Percentiles rank a stretch among this genome's conserved stretches.
These are phyloP conservation scores for Amylostereum chailletii DNA, from an alignment of 1,284 basidiomycete species.

Conservation along the genomic window DNA sequence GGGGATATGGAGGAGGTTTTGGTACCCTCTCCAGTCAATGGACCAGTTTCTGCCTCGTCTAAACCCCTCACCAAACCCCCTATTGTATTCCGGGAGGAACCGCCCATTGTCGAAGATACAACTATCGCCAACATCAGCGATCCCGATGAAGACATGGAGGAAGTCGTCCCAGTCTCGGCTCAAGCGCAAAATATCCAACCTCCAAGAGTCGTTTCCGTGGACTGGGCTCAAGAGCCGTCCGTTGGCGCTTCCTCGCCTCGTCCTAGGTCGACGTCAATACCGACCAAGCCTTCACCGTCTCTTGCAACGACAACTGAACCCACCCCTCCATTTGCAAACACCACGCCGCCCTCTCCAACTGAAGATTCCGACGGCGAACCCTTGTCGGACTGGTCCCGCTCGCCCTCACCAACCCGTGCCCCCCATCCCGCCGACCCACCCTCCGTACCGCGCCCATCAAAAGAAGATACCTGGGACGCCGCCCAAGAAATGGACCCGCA, in stretches of 20 bases:
- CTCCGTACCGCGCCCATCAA: background rate
- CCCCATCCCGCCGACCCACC: slow-evolving; percentile 9
- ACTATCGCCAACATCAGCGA: background rate
- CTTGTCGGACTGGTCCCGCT: slow-evolving; percentile 41
- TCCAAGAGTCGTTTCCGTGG: no score
- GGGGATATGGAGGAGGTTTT: slow-evolving; percentile 39
- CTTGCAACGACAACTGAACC: no score
- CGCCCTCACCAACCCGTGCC: slow-evolving; percentile 32
- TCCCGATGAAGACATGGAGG: slow-evolving; percentile 27
- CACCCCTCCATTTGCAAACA: no score
- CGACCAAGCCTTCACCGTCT: no score
- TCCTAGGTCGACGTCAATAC: no score
- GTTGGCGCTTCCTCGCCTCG: no score
- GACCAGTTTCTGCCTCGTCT: background rate
- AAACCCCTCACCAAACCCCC: background rate
- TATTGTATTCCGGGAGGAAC: background rate
- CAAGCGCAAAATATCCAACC: no score
- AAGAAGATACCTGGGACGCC: slow-evolving; percentile 48
- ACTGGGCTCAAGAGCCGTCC: no score
- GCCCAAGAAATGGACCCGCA: slow-evolving; percentile 73
- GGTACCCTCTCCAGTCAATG: slow-evolving; percentile 3
- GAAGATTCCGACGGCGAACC: slow-evolving; percentile 21
- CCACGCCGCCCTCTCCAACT: background rate
- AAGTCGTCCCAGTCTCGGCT: slow-evolving; percentile 13
- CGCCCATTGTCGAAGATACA: background rate